Evolutionary conservation across 495 filamentous ascomycete species (phyloP).

Genomic region (Lophiostoma macrostomum): DNA sequence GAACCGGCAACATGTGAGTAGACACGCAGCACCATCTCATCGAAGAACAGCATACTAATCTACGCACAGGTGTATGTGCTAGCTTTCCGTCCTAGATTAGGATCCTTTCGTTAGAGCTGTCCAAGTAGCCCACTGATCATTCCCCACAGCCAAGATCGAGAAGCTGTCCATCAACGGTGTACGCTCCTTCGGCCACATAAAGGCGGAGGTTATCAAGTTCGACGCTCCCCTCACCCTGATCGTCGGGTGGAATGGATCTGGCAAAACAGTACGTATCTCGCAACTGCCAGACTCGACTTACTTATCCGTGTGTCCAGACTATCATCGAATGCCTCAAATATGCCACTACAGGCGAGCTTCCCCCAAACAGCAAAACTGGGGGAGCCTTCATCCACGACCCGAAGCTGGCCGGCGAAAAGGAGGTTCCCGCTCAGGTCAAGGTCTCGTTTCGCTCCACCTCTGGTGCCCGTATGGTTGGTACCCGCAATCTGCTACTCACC

Average conservation of each 20-base stretch:
- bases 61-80: slow-evolving; percentile 31
- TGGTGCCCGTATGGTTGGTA: slow-evolving; percentile 73
- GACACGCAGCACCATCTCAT: no score
- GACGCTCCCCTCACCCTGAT: slow-evolving; percentile 89
- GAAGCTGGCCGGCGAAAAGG: slow-evolving; percentile 84
- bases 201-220: slow-evolving; percentile 81
- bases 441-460: slow-evolving; percentile 76
- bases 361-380: slow-evolving; percentile 81
- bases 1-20: no score
- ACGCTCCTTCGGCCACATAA: slow-evolving; percentile 81
- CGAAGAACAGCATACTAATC: no score
- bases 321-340: slow-evolving; percentile 99
- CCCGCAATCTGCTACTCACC: slow-evolving; percentile 76
- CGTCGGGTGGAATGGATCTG: slow-evolving; percentile 94
- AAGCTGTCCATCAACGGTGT: slow-evolving; percentile 80
- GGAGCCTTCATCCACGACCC: slow-evolving; percentile 98
- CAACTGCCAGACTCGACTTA: neutral
- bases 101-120: no score
- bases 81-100: no score
- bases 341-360: slow-evolving; percentile 90
- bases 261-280: slow-evolving; percentile 67
- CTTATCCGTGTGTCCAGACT: slow-evolving; percentile 52
- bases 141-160: slow-evolving; percentile 68
- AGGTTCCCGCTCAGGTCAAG: slow-evolving; percentile 88
- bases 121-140: slow-evolving; percentile 2